Evolutionary conservation across 306 rosid species (phyloP), one percentile per base, ranked within the genome.

Genomic region (Biancaea sappan): DNA sequence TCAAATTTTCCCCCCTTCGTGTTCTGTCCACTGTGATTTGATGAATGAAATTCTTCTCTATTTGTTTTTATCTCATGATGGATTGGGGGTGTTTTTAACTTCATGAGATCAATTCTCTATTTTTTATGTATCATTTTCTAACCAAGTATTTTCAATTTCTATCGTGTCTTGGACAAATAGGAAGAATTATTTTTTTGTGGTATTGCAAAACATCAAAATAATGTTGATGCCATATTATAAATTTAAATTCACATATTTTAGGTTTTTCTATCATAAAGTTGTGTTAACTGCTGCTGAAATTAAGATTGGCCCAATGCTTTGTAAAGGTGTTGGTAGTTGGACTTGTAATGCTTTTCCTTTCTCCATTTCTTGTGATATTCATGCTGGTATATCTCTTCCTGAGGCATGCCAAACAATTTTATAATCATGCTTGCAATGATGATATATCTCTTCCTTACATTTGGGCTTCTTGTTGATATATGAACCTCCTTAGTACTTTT

Each of bases 331-430:
- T 44, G 35, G 86, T 94, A 38, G 96, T 94, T 58, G 99, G 99
- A 69, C 61, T 92, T 38, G 88, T 73, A 59, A 88, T 92, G 97
- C 92, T 92, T 76, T 86, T 92, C 40, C 96, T 94, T 66, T 94
- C 99, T 9, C 99, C 99, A 26, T 94, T 94, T 89, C 90, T 94
- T 73, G 91, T 90, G 84, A 94, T 94, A 72, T 94, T 94, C 85
- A 92, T 94, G 99, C 80, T 94, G 81, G 96, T 89, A 69, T 90
- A 83, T 82, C 93, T 92, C 84, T 94, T 94, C 82, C 80, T 94
- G 79, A 86, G 95, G 86, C 95, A 94, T 51, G 99, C 99, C 18
- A 97, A 94, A 48, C 99, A 92, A 57, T 87, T 94, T 71, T 92
- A 92, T 80, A 88, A 94, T 66, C 97, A 94, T 71, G n/a, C n/a